phyloP scores from a whole-genome alignment of 169 alveolate genomes.

The Plasmodium reichenowi region DNA sequence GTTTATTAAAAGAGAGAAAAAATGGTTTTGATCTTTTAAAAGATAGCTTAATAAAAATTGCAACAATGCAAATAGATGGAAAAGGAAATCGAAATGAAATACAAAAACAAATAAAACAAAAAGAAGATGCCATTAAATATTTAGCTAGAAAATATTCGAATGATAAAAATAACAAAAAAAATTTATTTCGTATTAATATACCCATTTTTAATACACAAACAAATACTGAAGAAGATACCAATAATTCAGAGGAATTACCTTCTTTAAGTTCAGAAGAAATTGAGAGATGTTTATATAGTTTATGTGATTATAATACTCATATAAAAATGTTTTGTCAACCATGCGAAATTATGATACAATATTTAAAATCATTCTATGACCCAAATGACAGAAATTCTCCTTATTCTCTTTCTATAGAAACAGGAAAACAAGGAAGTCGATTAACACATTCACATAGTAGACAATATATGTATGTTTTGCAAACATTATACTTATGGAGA shows the following conservation, averaged over 20 bases:
- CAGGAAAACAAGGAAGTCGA: slow-evolving; percentile 89
- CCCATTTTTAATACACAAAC: slow-evolving; percentile 81
- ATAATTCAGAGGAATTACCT: slow-evolving; percentile 72
- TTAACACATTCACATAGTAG: slow-evolving; percentile 92
- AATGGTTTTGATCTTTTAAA: slow-evolving; percentile 87
- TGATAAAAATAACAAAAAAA: slow-evolving; percentile 70
- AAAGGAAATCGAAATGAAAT: slow-evolving; percentile 78
- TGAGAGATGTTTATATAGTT: slow-evolving; percentile 92
- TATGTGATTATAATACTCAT: slow-evolving; percentile 92
- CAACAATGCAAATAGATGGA: slow-evolving; percentile 87
- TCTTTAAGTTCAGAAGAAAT: slow-evolving; percentile 90
- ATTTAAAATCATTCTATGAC: slow-evolving; percentile 82
- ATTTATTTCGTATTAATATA: slow-evolving; percentile 61
- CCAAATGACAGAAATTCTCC: slow-evolving; percentile 84
- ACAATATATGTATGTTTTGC: slow-evolving; percentile 92
- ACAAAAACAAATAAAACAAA: slow-evolving; percentile 84
- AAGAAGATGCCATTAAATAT: slow-evolving; percentile 86
- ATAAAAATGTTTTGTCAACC: slow-evolving; percentile 89
- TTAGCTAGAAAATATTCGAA: slow-evolving; percentile 78
- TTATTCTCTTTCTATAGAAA: slow-evolving; percentile 83
- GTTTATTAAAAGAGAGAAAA: slow-evolving; percentile 84
- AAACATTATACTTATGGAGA: slow-evolving; percentile 93
- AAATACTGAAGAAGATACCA: slow-evolving; percentile 50
- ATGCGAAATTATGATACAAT: slow-evolving; percentile 88
- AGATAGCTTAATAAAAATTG: slow-evolving; percentile 89